A percentile compares a stretch with the other conserved stretches of the same genome.
Evolutionary conservation across 2,329 filamentous ascomycete genomes (phyloP).

Genomic region (Orbilia blumenaviensis): DNA sequence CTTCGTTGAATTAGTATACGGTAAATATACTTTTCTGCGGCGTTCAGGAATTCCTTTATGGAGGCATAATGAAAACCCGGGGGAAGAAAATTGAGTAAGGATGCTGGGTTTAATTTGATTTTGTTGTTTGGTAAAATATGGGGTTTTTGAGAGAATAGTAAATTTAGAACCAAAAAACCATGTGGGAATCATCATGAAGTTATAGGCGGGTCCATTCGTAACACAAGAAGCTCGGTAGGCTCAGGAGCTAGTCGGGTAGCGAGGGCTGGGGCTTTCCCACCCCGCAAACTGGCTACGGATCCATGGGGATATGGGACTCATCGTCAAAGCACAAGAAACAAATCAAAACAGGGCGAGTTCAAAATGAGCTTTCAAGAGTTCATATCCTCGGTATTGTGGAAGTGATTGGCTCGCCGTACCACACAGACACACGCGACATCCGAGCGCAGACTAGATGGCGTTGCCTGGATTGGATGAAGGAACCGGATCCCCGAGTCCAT

Average conservation of each 20-base stretch:
- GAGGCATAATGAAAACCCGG: neutral
- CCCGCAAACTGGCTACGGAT: neutral
- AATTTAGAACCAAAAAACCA: neutral
- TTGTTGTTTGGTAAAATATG: neutral
- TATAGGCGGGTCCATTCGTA: slow-evolving; percentile 8
- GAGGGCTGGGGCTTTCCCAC: neutral
- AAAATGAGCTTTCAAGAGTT: neutral
- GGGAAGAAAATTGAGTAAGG: too few species aligned
- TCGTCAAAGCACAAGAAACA: neutral
- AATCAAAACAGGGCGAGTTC: neutral
- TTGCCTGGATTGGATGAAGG: neutral
- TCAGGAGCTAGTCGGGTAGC: neutral
- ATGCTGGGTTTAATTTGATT: neutral
- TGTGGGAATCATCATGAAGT: slow-evolving; percentile 1
- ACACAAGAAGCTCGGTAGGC: slow-evolving; percentile 1
- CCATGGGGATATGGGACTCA: neutral
- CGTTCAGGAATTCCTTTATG: neutral
- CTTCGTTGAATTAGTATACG: neutral
- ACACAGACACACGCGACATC: slow-evolving; percentile 10
- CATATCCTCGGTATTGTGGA: neutral
- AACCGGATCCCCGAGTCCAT: slow-evolving; percentile 6
- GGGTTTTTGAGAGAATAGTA: neutral
- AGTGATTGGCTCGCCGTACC: neutral
- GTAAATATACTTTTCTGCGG: neutral
- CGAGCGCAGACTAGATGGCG: neutral